phyloP scores from a whole-genome alignment of 352 stramenopile species.

The Globisporangium paroecandrum region DNA sequence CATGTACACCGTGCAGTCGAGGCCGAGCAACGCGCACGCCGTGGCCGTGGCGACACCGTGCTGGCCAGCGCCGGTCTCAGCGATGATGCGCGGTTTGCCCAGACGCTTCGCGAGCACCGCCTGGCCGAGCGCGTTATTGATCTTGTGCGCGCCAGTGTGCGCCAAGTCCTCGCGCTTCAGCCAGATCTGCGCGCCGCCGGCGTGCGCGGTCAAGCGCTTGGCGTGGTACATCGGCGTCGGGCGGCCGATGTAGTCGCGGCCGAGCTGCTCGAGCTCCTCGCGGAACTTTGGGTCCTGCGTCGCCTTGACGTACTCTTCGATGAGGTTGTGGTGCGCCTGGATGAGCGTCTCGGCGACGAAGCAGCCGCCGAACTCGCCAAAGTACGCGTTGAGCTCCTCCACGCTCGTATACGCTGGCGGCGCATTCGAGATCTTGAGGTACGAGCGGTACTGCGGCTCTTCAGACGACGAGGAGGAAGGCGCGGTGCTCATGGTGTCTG shows the following conservation, averaged over 20 bases:
- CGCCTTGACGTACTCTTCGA: conserved; percentile 91
- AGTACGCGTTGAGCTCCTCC: conserved; percentile 79
- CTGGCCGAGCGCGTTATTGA: conserved; percentile 99
- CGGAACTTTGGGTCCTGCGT: conserved; percentile 94
- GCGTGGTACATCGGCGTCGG: conserved; percentile 97
- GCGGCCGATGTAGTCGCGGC: conserved; percentile 89
- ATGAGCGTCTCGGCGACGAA: conserved; percentile 98
- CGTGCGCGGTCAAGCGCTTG: conserved; percentile 92
- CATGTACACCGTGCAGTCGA: conserved; percentile 99
- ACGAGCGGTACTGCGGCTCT: conserved; percentile 26
- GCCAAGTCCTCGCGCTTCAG: conserved; percentile 98
- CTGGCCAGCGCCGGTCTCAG: conserved; percentile 97
- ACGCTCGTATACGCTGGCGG: conserved; percentile 59
- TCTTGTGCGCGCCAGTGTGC: conserved; percentile 98
- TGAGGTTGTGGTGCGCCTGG: conserved; percentile 95
- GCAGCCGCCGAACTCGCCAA: conserved; percentile 94
- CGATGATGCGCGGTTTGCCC: conserved; percentile 97
- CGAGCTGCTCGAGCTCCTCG: conserved; percentile 95
- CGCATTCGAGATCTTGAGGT: conserved; percentile 74
- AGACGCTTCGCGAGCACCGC: conserved; percentile 94
- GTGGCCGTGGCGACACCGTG: conserved; percentile 98
- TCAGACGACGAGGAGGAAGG: neutral
- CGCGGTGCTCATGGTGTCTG: conserved; percentile 19
- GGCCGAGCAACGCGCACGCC: conserved; percentile 93
- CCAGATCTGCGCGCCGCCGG: conserved; percentile 95